Conservation (phyloP, 106 monocot genomes). For the Gastrodia elata region DNA sequence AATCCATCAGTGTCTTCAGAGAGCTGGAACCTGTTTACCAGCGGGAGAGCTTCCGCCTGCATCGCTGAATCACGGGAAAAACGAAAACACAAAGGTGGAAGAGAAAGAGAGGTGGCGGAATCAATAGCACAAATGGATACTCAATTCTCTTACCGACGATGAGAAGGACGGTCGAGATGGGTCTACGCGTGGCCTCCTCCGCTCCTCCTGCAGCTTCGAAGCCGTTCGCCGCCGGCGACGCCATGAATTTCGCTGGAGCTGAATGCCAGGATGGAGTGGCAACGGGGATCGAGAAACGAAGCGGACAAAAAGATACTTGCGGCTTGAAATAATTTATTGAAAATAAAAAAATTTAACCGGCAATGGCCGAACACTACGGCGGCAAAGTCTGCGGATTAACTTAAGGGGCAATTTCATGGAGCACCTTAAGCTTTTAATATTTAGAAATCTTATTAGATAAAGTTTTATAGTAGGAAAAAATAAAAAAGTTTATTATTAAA, state of each 20-base stretch:
- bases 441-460: too few relatives aligned
- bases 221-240: background rate
- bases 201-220: background rate
- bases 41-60: conserved; percentile 89
- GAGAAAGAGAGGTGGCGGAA: background rate
- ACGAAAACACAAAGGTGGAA: background rate
- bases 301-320: too few relatives aligned
- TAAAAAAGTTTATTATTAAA: too few relatives aligned
- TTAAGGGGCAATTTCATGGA: too few relatives aligned
- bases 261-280: background rate
- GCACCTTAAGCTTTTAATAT: too few relatives aligned
- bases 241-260: too few relatives aligned
- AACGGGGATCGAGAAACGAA: background rate
- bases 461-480: too few relatives aligned
- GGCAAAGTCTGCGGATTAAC: too few relatives aligned
- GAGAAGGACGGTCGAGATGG: conserved; percentile 67
- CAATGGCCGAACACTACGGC: too few relatives aligned
- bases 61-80: conserved; percentile 44
- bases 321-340: too few relatives aligned
- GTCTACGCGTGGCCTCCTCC: background rate
- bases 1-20: conserved; percentile 42
- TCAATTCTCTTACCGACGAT: conserved; percentile 43
- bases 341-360: too few relatives aligned
- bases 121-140: background rate
- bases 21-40: conserved; percentile 71